Percentiles rank a stretch among this genome's conserved stretches.
These are phyloP conservation scores for Lecanicillium sp. DNA, from an alignment of 2,329 filamentous ascomycete genomes.

Conservation along the genomic window DNA sequence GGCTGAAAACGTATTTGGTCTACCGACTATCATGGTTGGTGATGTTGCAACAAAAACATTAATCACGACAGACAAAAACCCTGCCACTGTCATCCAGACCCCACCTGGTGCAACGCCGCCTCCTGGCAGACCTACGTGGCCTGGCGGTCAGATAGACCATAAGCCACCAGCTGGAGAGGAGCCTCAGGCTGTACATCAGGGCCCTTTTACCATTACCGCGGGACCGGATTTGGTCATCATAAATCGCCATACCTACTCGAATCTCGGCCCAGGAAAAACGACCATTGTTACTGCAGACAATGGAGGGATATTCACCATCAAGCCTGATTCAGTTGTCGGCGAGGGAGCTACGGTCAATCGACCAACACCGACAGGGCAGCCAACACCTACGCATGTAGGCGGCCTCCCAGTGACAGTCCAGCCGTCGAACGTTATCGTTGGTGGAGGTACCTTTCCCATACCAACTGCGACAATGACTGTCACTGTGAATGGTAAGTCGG, in stretches of 20 bases:
- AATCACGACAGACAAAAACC: slow-evolving; percentile 47
- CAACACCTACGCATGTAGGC: slow-evolving; percentile 29
- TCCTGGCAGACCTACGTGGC: not conserved
- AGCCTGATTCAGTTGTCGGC: slow-evolving; percentile 36
- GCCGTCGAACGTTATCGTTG: slow-evolving; percentile 31
- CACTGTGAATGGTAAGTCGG: slow-evolving; percentile 20
- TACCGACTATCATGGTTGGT: not conserved
- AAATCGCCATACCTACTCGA: slow-evolving; percentile 33
- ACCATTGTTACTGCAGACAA: slow-evolving; percentile 32
- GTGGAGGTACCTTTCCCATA: slow-evolving; percentile 33
- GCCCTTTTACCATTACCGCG: slow-evolving; percentile 32
- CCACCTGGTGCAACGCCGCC: slow-evolving; percentile 15
- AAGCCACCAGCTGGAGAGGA: not conserved
- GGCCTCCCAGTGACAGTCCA: slow-evolving; percentile 33
- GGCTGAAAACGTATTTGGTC: not conserved
- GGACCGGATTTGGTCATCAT: slow-evolving; percentile 38
- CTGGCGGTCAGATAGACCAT: not conserved
- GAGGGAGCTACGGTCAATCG: slow-evolving; percentile 35
- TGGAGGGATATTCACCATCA: slow-evolving; percentile 37
- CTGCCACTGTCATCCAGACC: slow-evolving; percentile 35
- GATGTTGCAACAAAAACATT: slow-evolving; percentile 25
- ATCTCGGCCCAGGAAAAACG: slow-evolving; percentile 25
- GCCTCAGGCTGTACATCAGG: slow-evolving; percentile 1
- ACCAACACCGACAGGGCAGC: slow-evolving; percentile 21
- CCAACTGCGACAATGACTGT: slow-evolving; percentile 26